A percentile compares a stretch with the other conserved stretches of the same genome.
These are phyloP conservation scores for Cantharellus cinnabarinus DNA, from an alignment of 768 basidiomycete genomes.

Conservation along the genomic window DNA sequence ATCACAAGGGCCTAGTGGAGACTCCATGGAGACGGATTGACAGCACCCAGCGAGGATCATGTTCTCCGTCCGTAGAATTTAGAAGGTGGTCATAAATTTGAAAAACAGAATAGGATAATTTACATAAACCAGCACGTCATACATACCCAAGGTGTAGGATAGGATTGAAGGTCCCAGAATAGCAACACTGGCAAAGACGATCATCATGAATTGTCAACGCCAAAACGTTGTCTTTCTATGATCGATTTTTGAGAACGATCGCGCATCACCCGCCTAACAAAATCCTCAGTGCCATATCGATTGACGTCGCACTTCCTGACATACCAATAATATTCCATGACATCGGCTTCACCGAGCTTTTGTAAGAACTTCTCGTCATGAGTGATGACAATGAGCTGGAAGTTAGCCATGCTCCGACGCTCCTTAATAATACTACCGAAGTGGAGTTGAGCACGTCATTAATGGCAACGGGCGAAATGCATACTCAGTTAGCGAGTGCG, in stretches of 20 bases:
- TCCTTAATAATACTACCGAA: constrained; percentile 72
- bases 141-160: too few species aligned
- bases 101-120: too few species aligned
- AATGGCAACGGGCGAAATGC: constrained; percentile 15
- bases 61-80: background rate
- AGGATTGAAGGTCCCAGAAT: background rate
- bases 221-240: constrained; percentile 12
- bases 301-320: constrained; percentile 10
- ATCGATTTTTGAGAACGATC: constrained; percentile 55
- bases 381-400: constrained; percentile 93
- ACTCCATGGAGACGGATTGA: constrained; percentile 68
- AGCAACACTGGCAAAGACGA: background rate
- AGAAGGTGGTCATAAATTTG: background rate
- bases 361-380: constrained; percentile 91
- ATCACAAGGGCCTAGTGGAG: constrained; percentile 15
- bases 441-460: background rate
- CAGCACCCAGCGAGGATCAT: background rate
- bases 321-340: constrained; percentile 92
- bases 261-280: constrained; percentile 56
- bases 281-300: background rate
- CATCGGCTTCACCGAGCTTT: constrained; percentile 72
- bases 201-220: background rate
- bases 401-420: constrained; percentile 70
- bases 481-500: constrained; percentile 78
- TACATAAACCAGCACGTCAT: too few species aligned